Base-by-base conservation (phyloP, 257 asterid species). In the Asclepias syriaca region DNA sequence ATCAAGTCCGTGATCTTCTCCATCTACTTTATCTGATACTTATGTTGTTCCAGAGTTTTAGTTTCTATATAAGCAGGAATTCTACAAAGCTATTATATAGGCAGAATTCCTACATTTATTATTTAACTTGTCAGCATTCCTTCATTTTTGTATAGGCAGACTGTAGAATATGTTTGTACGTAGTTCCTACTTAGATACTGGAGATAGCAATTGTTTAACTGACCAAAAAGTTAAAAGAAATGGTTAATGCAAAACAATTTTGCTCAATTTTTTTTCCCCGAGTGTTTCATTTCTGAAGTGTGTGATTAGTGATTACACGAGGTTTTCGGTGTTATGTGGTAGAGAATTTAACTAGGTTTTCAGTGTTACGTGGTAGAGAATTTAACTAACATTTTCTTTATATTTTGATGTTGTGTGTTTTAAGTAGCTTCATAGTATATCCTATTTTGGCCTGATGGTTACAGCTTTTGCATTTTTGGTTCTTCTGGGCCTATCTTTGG, bases 1-100 rank as follows among this genome's bases (percentile, higher is more conserved):
- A 92, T 84, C 99, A 92, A 79, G 98, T 94, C 58, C 73, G 87
- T 81, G 70, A 66, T 75, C 89, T 79, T 66, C 63, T 57, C 73
- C 72, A 64, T 69, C 81, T 66, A 37, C 66, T 67, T 77, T 65
- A 37, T 70, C 43, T 18, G 16, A 51, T 61, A 19, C 48, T 4
- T 60, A 43, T 39, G 61, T 39, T 22, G 49, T 12, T 43, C 10
- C n/a, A 9, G 56, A 7, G 51, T 49, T 57, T 21, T 18, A 19
- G 22, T 50, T 3, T 19, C 24, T 43, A 7, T 43, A 43, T 43
- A 43, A 43, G 11, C 48, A 43, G 48, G 48, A 43, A 43, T 43
- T 6, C 48, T 43, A 6, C 48, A 43, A 43, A 43, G 48, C 48
- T 43, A 43, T 43, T 43, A 43, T 8, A 43, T 43, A 43, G 48